phyloP scores from a whole-genome alignment of 345 rosid genomes.

The Populus nigra region DNA sequence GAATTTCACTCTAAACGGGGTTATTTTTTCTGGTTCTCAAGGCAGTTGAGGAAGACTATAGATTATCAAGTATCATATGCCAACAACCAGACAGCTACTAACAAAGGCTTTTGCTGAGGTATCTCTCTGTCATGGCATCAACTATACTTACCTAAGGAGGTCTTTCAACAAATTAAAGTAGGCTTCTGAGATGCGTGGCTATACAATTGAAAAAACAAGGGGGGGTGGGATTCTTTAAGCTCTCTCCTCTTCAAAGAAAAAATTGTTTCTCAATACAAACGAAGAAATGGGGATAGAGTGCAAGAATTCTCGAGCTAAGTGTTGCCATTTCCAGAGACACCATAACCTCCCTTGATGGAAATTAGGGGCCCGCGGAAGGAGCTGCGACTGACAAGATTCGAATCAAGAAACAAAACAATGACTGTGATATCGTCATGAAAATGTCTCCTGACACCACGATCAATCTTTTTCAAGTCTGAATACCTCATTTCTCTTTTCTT shows the following conservation, averaged over 20 bases:
- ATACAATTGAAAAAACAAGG: slow-evolving; percentile 21
- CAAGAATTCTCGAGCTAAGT: slow-evolving; percentile 32
- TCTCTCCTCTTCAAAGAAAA: slow-evolving; percentile 9
- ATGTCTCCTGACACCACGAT: slow-evolving; percentile 91
- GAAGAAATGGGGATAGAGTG: slow-evolving; percentile 16
- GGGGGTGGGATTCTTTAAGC: background rate
- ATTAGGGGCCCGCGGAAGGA: slow-evolving; percentile 42
- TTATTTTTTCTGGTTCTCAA: background rate
- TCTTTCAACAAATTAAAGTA: slow-evolving; percentile 12
- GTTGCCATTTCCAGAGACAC: slow-evolving; percentile 28
- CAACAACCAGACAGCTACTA: background rate
- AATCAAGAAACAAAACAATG: slow-evolving; percentile 72
- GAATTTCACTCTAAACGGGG: background rate
- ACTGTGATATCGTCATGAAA: slow-evolving; percentile 96
- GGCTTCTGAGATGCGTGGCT: slow-evolving; percentile 27
- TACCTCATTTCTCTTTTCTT: slow-evolving; percentile 95
- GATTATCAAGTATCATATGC: slow-evolving; percentile 9
- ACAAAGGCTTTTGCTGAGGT: background rate
- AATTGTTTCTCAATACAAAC: slow-evolving; percentile 21
- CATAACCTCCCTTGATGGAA: slow-evolving; percentile 63
- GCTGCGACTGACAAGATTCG: slow-evolving; percentile 48
- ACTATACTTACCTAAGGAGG: slow-evolving; percentile 8
- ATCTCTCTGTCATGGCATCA: slow-evolving; percentile 17
- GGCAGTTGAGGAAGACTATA: background rate
- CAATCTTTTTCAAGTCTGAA: slow-evolving; percentile 89